Evolutionary conservation across 2,329 filamentous ascomycete genomes (phyloP), one percentile per base, ranked within the genome.

Genomic region (Cladophialophora immunda): DNA sequence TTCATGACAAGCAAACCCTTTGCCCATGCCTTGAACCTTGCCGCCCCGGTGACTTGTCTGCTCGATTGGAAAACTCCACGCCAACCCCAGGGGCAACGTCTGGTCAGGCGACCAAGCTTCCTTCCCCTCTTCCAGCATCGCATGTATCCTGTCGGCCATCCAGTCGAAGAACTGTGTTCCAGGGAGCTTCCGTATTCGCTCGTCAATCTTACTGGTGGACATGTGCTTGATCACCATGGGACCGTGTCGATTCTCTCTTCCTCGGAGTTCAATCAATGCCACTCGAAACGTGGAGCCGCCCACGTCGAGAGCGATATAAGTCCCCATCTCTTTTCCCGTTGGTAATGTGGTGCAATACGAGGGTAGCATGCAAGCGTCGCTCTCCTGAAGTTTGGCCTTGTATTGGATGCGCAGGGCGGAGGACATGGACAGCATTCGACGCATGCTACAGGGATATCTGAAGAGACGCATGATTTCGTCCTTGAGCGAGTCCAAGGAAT

Each of bases 21-120:
- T 90, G 67, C 88, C 88, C 88, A 90, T 90, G 17, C 82, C 81
- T 60, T 88, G 80, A 22, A 90, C 77, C 53, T 82, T 83, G 6
- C 86, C 88, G 55, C 81, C 85, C 61, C 83, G 81, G 63, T 83
- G 81, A 13, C 86, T 89, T 4, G 87, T 90, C 78, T 89, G 87
- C 76, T 89, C 85, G 62, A 90, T 83, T 0, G 88, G 88, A 75
- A 90, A 90, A 2, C 87, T 89, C 88, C 88, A 90, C 2, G 88
- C 86, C 69, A 90, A 72, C 3, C 88, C 88, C 81, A 89, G 86
- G 4, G 83, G 80, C 63, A 89, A 76, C 11, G 79, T 80, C 3
- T 75, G 75, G 15, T 72, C 68, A 8, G 63, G 55, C 13, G 59
- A 54, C 52, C 45, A 64, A 4, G 61, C 27, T 53, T 74, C 81